Percentiles rank a stretch among this genome's conserved stretches.
phyloP scores from a whole-genome alignment of 257 asterid species.

The Agastache rugosa region DNA sequence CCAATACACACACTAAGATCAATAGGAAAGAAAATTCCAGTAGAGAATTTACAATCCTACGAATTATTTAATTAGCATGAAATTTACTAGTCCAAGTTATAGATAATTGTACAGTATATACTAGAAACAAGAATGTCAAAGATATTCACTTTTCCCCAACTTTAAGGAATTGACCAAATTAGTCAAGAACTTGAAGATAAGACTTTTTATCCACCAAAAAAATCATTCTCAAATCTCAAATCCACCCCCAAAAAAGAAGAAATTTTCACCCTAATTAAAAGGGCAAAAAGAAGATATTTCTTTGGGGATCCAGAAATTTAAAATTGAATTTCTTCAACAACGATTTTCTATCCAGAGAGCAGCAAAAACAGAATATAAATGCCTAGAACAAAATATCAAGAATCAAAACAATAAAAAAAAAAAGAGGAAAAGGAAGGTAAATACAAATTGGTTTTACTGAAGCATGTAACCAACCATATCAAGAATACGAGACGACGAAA shows the following conservation, averaged over 20 bases:
- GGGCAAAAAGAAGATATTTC: not conserved
- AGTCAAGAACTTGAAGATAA: slow-evolving; percentile 6
- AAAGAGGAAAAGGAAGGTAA: not conserved
- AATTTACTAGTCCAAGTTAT: not conserved
- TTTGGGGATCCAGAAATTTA: not conserved
- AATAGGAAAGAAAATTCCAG: not conserved
- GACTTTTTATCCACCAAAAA: slow-evolving; percentile 23
- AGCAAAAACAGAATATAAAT: not conserved
- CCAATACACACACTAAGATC: not conserved
- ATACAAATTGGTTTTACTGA: not conserved
- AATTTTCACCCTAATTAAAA: not conserved
- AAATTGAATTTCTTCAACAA: not conserved
- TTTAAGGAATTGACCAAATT: not conserved
- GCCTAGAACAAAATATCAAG: not conserved
- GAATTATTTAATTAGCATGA: not conserved
- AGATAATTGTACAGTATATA: not conserved
- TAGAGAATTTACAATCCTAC: not conserved
- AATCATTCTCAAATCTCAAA: not conserved
- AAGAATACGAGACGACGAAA: no score
- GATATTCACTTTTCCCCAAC: not conserved
- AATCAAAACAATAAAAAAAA: not conserved
- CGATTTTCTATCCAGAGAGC: not conserved
- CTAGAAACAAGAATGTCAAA: not conserved
- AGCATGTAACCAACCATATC: slow-evolving; percentile 14
- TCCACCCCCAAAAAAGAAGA: not conserved